These are phyloP conservation scores for Quercus bicolor DNA, from an alignment of 306 rosid species.

Conservation along the genomic window DNA sequence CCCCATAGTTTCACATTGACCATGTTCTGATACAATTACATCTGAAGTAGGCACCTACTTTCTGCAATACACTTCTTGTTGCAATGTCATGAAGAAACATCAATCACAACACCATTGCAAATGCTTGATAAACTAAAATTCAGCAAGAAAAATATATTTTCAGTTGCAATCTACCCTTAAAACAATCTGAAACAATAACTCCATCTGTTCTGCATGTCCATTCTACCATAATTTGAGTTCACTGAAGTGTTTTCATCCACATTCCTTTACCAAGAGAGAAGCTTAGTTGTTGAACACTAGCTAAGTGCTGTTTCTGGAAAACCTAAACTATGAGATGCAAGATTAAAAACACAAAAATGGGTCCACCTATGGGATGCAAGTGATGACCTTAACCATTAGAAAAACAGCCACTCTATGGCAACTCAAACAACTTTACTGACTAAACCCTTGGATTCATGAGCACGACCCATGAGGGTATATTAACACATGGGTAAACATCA, in stretches of 20 bases:
- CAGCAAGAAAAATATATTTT: too few relatives aligned
- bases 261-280: background rate
- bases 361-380: background rate
- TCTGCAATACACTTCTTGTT: too few relatives aligned
- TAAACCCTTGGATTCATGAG: background rate
- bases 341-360: background rate
- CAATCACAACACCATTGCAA: too few relatives aligned
- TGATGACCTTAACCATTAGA: background rate
- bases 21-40: too few relatives aligned
- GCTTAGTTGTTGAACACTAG: background rate
- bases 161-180: too few relatives aligned
- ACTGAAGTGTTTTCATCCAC: background rate
- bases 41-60: too few relatives aligned
- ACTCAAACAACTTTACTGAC: background rate
- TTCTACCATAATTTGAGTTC: background rate
- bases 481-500: background rate
- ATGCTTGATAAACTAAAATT: too few relatives aligned
- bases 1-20: too few relatives aligned
- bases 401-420: background rate
- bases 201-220: slow-evolving; percentile 49
- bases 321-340: background rate
- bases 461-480: too few relatives aligned
- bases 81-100: too few relatives aligned
- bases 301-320: background rate
- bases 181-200: too few relatives aligned